Evolutionary conservation across 176 grass and related monocot genomes (phyloP).

Genomic region (Miscanthus lutarioriparius): DNA sequence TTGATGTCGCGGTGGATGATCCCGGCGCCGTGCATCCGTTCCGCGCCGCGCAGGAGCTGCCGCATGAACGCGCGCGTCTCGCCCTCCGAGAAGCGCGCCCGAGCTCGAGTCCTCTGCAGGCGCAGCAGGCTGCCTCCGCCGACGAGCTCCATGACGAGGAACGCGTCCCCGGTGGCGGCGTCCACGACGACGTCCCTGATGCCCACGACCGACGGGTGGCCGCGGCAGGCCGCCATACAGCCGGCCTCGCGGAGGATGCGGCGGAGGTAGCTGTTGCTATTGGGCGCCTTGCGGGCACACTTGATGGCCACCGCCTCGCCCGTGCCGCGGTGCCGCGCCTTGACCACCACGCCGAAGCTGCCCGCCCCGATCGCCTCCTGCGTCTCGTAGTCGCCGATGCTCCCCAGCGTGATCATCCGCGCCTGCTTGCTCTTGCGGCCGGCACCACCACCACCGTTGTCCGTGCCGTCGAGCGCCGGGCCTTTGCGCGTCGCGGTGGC

Average conservation of each 20-base stretch:
- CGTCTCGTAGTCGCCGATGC: slow-evolving; percentile 3
- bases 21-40: slow-evolving; percentile 27
- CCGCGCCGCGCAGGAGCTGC: slow-evolving; percentile 18
- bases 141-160: slow-evolving; percentile 23
- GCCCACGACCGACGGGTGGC: background rate
- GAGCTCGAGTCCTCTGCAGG: background rate
- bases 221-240: slow-evolving; percentile 2
- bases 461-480: background rate
- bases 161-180: background rate
- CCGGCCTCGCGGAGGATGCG: slow-evolving; percentile 15
- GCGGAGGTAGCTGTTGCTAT: background rate
- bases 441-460: background rate
- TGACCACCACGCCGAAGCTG: slow-evolving; percentile 13
- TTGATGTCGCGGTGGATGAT: slow-evolving; percentile 76
- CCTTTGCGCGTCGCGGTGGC: background rate
- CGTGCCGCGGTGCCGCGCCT: slow-evolving; percentile 15
- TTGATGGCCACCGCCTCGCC: slow-evolving; percentile 13
- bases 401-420: background rate
- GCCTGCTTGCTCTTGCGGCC: background rate
- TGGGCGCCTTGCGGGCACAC: background rate
- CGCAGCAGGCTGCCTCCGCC: background rate
- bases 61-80: background rate
- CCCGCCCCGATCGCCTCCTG: slow-evolving; percentile 8
- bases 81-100: background rate
- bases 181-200: background rate